A percentile compares a stretch with the other conserved stretches of the same genome.
phyloP scores from a whole-genome alignment of 345 rosid species.

The Viola odorata region DNA sequence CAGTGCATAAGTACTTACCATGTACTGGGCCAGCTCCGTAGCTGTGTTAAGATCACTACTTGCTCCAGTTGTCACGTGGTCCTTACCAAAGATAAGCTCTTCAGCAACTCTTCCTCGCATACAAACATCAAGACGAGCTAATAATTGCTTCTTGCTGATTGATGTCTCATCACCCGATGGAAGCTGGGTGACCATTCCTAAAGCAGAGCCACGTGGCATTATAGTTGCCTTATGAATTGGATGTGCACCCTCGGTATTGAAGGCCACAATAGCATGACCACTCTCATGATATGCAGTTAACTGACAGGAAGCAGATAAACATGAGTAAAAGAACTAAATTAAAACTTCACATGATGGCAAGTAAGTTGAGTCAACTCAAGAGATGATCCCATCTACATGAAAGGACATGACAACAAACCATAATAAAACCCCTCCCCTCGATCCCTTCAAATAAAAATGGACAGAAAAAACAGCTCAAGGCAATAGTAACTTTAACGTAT shows the following conservation, averaged over 20 bases:
- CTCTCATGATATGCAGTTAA: conserved; percentile 99
- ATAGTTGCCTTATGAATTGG: conserved; percentile 98
- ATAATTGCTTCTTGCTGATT: conserved; percentile 84
- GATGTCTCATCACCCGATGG: conserved; percentile 97
- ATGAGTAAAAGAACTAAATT: background rate
- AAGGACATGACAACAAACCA: background rate
- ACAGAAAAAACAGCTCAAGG: background rate
- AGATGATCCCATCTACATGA: background rate
- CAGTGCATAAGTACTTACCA: conserved; percentile 44
- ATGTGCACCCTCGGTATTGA: conserved; percentile 83
- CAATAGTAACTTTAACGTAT: background rate
- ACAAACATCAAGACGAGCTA: conserved; percentile 97
- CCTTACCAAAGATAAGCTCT: conserved; percentile 91
- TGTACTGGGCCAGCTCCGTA: conserved; percentile 90
- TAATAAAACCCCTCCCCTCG: background rate
- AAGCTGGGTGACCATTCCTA: conserved; percentile 98
- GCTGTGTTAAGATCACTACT: conserved; percentile 91
- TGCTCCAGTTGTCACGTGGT: conserved; percentile 89
- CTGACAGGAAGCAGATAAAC: conserved; percentile 32
- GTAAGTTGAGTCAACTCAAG: too few relatives aligned
- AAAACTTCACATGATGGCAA: too few relatives aligned
- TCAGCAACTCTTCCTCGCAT: conserved; percentile 99
- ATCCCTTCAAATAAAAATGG: background rate
- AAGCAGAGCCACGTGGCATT: conserved; percentile 96
- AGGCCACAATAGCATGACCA: conserved; percentile 95